Conservation (phyloP, 352 stramenopile genomes). For the Pythium myriotylum region DNA sequence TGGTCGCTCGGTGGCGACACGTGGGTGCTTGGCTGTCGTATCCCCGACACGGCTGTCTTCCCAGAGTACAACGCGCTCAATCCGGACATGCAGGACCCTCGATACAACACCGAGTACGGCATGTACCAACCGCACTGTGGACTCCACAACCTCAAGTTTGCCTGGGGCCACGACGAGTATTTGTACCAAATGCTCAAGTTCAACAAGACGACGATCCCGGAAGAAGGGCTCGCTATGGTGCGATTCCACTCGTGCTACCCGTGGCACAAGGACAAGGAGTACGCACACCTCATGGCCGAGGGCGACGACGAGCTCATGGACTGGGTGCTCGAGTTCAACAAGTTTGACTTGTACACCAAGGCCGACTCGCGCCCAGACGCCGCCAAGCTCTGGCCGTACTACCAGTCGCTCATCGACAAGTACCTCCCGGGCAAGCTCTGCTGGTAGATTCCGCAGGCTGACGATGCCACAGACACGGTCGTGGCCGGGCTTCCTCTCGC, state of each 20-base stretch:
- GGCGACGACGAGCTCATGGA: slow-evolving; percentile 87
- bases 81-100: slow-evolving; percentile 85
- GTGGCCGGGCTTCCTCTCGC: no score
- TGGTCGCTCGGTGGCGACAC: slow-evolving; percentile 94
- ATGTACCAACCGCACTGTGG: slow-evolving; percentile 92
- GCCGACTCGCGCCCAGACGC: slow-evolving; percentile 78
- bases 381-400: slow-evolving; percentile 91
- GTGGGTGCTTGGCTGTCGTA: slow-evolving; percentile 90
- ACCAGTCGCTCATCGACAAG: slow-evolving; percentile 91
- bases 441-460: slow-evolving; percentile 74
- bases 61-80: slow-evolving; percentile 91
- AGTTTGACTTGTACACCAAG: slow-evolving; percentile 95
- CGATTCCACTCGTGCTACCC: slow-evolving; percentile 94
- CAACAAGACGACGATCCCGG: slow-evolving; percentile 87
- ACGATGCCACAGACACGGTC: no score
- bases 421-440: slow-evolving; percentile 79
- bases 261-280: slow-evolving; percentile 94
- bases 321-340: slow-evolving; percentile 94
- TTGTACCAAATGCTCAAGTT: slow-evolving; percentile 94
- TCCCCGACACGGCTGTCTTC: slow-evolving; percentile 90
- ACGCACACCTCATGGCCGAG: slow-evolving; percentile 86
- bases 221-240: slow-evolving; percentile 92
- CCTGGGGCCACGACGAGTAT: slow-evolving; percentile 94
- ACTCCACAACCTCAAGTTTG: slow-evolving; percentile 89
- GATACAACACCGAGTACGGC: slow-evolving; percentile 85